Conservation (phyloP, 352 stramenopile species). For the Aphanomyces invadans region DNA sequence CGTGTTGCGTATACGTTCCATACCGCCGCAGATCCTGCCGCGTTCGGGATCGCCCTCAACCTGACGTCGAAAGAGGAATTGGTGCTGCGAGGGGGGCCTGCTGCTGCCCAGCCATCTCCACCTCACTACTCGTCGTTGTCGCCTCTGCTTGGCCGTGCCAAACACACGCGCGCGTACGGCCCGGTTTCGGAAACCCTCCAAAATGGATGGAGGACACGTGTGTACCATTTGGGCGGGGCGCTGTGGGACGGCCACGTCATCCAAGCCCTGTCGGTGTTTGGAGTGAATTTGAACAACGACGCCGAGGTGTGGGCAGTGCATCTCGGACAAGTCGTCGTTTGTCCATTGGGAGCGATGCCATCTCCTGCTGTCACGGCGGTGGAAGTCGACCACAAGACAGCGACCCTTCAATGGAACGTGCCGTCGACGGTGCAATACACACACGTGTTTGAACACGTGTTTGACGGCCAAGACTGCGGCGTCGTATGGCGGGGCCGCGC, state of each 20-base stretch:
- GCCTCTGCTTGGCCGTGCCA: constrained; percentile 9
- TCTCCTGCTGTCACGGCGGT: background rate
- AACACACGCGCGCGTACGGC: background rate
- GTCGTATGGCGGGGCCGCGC: background rate
- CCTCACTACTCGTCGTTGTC: constrained; percentile 9
- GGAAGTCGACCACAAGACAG: background rate
- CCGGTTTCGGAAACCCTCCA: background rate
- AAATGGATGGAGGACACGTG: constrained; percentile 12
- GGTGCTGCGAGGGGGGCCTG: background rate
- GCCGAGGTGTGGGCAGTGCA: background rate
- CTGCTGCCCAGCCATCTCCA: background rate
- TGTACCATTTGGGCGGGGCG: constrained; percentile 6
- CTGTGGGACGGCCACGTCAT: constrained; percentile 21
- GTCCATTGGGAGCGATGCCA: background rate
- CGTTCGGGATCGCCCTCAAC: constrained; percentile 9
- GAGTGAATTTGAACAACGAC: background rate
- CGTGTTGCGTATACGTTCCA: constrained; percentile 11
- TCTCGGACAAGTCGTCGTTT: constrained; percentile 8
- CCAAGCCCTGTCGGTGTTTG: background rate
- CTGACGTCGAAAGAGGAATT: background rate
- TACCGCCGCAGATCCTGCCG: background rate
- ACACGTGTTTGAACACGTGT: background rate
- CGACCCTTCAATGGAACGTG: background rate
- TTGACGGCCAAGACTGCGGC: background rate
- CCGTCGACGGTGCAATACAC: constrained; percentile 1